phyloP scores from a whole-genome alignment of 495 filamentous ascomycete genomes.

The Geopyxis carbonaria region DNA sequence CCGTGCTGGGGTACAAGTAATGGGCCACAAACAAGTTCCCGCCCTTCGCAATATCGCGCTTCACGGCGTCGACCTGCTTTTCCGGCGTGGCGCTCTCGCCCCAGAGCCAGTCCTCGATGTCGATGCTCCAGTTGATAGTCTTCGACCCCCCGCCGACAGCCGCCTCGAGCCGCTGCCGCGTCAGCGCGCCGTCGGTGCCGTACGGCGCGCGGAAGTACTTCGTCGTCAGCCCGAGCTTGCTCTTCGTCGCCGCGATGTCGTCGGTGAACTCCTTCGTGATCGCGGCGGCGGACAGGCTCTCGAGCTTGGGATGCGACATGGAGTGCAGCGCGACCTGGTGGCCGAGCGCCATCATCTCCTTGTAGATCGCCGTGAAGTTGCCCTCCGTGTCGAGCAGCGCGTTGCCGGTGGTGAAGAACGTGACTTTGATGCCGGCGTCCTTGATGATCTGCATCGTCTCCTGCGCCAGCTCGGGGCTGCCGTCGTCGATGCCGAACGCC shows the following conservation, averaged over 20 bases:
- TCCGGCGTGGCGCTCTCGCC: constrained; percentile 41
- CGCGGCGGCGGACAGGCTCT: constrained; percentile 38
- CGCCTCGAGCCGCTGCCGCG: constrained; percentile 44
- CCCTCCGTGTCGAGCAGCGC: constrained; percentile 40
- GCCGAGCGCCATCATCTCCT: constrained; percentile 41
- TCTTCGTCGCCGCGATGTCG: constrained; percentile 39
- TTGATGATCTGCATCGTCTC: constrained; percentile 47
- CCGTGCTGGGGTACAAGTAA: constrained; percentile 41
- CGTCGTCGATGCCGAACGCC: constrained; percentile 71
- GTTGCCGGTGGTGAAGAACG: constrained; percentile 60
- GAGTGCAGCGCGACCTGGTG: constrained; percentile 60
- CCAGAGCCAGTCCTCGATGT: constrained; percentile 66
- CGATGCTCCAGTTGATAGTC: constrained; percentile 54
- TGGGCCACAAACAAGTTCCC: constrained; percentile 49
- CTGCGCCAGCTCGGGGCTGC: constrained; percentile 42
- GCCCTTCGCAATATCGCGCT: constrained; percentile 43
- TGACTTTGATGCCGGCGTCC: constrained; percentile 46
- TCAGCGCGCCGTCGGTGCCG: constrained; percentile 56
- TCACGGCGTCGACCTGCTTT: constrained; percentile 54
- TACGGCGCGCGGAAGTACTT: constrained; percentile 63
- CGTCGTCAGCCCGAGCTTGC: constrained; percentile 31
- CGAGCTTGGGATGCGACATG: constrained; percentile 58
- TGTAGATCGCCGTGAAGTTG: constrained; percentile 43
- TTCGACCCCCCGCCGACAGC: constrained; percentile 29
- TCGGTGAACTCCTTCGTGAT: constrained; percentile 54